A percentile compares a stretch with the other conserved stretches of the same genome.
phyloP scores from a whole-genome alignment of 2,329 filamentous ascomycete species.

The Chalaropsis thielavioides region DNA sequence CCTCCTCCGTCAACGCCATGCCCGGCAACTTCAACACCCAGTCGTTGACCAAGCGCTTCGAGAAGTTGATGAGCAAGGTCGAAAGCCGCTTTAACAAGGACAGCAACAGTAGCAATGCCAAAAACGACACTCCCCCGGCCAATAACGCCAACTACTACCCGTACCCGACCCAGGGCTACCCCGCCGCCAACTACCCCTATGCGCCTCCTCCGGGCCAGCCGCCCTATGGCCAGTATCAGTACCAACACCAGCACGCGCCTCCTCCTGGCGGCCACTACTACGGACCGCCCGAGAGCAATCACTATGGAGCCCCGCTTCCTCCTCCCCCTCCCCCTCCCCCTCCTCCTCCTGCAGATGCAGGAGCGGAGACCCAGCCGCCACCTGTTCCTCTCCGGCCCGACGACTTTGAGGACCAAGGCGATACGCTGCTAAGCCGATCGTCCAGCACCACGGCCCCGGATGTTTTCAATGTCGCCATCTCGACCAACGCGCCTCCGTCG shows the following conservation, averaged over 20 bases:
- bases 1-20: constrained; percentile 5
- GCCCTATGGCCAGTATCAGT: constrained; percentile 13
- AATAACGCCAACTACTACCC: constrained; percentile 8
- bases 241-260: constrained; percentile 12
- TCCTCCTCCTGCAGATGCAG: background rate
- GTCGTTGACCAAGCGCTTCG: constrained; percentile 15
- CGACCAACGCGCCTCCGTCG: constrained; percentile 35
- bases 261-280: background rate
- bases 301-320: background rate
- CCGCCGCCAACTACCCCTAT: constrained; percentile 5
- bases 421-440: constrained; percentile 3
- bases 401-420: background rate
- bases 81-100: constrained; percentile 11
- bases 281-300: background rate
- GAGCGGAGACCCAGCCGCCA: constrained; percentile 12
- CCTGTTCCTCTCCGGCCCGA: constrained; percentile 17
- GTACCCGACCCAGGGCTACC: background rate
- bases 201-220: background rate
- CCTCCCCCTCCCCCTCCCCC: constrained; percentile 1
- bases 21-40: constrained; percentile 3
- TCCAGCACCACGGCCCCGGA: constrained; percentile 26
- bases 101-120: background rate
- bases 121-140: background rate
- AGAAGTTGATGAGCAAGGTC: constrained; percentile 16
- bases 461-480: constrained; percentile 44